Percentiles rank a stretch among this genome's conserved stretches.
These are phyloP conservation scores for Hibiscus tridactylites DNA, from an alignment of 345 rosid genomes.

Conservation along the genomic window DNA sequence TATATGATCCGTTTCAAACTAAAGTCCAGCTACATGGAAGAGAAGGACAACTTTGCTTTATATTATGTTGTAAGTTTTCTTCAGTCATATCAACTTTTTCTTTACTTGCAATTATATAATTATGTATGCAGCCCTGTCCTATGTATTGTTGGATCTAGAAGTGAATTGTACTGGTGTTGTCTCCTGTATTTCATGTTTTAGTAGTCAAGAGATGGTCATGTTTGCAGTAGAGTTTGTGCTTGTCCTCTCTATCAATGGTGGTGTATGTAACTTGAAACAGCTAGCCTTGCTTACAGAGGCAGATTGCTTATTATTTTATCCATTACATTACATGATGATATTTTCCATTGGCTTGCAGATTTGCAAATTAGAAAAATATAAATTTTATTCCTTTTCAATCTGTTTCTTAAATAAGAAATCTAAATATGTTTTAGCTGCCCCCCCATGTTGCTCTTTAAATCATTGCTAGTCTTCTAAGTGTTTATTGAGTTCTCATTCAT, in stretches of 20 bases:
- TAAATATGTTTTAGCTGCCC: not conserved
- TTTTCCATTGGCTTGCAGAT: not conserved
- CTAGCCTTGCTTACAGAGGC: not conserved
- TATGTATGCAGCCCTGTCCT: not conserved
- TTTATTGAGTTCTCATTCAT: not conserved
- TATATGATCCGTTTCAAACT: slow-evolving; percentile 92
- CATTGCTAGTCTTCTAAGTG: not conserved
- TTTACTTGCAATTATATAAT: not conserved
- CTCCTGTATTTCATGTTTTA: not conserved
- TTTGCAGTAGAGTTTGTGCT: not conserved
- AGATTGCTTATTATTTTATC: not conserved
- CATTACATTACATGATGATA: not conserved
- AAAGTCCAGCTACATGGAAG: slow-evolving; percentile 92
- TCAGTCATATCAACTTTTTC: not conserved
- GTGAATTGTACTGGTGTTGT: not conserved
- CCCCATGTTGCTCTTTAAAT: not conserved
- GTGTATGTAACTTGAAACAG: not conserved
- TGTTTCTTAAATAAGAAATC: not conserved
- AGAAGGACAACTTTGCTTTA: slow-evolving; percentile 87
- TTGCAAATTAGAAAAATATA: not conserved
- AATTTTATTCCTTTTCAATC: not conserved
- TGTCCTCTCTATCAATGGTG: not conserved
- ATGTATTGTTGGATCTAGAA: not conserved
- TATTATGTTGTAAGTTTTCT: slow-evolving; percentile 73
- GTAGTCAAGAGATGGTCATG: not conserved